These are phyloP conservation scores for Venturia effusa DNA, from an alignment of 2,329 filamentous ascomycete species.

Conservation along the genomic window DNA sequence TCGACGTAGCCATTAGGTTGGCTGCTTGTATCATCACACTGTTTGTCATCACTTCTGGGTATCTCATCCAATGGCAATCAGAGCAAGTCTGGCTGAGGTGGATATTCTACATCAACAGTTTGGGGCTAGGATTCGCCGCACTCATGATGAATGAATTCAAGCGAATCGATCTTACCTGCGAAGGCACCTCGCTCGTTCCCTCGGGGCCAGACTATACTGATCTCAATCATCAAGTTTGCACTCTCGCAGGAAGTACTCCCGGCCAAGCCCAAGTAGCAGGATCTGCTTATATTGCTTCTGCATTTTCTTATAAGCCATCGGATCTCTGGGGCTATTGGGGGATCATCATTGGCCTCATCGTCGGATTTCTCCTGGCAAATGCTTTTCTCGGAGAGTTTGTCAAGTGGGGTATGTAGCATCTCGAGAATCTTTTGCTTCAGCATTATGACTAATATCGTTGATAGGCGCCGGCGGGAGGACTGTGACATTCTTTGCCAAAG, in stretches of 20 bases:
- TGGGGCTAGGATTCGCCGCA: slow-evolving; percentile 64
- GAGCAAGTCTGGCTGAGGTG: slow-evolving; percentile 69
- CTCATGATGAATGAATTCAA: slow-evolving; percentile 85
- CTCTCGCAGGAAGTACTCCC: slow-evolving; percentile 57
- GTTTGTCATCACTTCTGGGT: slow-evolving; percentile 73
- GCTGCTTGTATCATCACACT: slow-evolving; percentile 69
- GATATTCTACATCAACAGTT: slow-evolving; percentile 68
- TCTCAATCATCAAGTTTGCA: slow-evolving; percentile 70
- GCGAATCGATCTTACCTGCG: slow-evolving; percentile 57
- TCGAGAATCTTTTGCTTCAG: too few relatives aligned
- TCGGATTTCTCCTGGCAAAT: slow-evolving; percentile 65
- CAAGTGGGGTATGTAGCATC: slow-evolving; percentile 40
- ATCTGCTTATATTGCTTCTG: slow-evolving; percentile 54
- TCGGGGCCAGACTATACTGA: slow-evolving; percentile 58
- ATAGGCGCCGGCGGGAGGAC: slow-evolving; percentile 62
- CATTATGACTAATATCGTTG: neutral
- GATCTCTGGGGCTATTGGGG: slow-evolving; percentile 78
- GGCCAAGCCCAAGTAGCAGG: slow-evolving; percentile 57
- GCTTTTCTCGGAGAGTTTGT: slow-evolving; percentile 69
- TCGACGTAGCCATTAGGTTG: slow-evolving; percentile 73
- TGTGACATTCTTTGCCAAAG: slow-evolving; percentile 64
- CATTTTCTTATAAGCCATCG: slow-evolving; percentile 53
- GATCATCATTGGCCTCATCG: slow-evolving; percentile 65
- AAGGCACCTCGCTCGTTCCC: slow-evolving; percentile 57
- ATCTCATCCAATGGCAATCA: slow-evolving; percentile 68